Evolutionary conservation across 2,329 filamentous ascomycete species (phyloP).

Genomic region (Epicoccum nigrum): DNA sequence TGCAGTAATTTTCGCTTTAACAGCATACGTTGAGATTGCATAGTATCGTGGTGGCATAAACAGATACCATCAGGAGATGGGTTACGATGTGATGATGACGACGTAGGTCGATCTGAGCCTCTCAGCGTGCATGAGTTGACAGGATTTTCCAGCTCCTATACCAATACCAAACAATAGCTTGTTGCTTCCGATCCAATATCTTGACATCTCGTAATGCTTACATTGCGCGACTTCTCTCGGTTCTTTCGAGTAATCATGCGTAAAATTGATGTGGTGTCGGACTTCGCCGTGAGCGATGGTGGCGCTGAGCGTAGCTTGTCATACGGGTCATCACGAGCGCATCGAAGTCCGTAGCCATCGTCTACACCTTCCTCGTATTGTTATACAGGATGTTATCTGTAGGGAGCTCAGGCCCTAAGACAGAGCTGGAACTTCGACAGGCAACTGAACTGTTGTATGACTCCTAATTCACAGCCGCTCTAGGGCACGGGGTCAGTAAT

Average conservation of each 20-base stretch:
- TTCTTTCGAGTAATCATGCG: too few species aligned
- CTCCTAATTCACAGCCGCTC: too few species aligned
- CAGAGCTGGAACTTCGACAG: background rate
- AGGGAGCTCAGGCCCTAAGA: background rate
- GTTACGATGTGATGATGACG: slow-evolving; percentile 8
- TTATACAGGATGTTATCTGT: background rate
- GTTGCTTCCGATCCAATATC: background rate
- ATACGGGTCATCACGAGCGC: background rate
- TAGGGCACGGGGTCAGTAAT: too few species aligned
- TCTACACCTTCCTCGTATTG: background rate
- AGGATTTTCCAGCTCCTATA: background rate
- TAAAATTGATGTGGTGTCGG: background rate
- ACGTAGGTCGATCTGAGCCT: slow-evolving; percentile 2
- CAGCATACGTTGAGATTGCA: slow-evolving; percentile 4
- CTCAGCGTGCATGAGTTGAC: slow-evolving; percentile 12
- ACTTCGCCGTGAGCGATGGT: background rate
- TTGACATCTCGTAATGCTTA: too few species aligned
- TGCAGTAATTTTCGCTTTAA: background rate
- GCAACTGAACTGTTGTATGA: too few species aligned
- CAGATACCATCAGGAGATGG: background rate
- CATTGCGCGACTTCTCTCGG: too few species aligned
- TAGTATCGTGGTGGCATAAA: background rate
- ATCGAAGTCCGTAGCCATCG: background rate
- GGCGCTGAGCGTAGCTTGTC: background rate
- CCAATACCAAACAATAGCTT: background rate